Evolutionary conservation across 208 protist genomes (phyloP), one percentile per base, ranked within the genome.

Genomic region (Acanthamoeba quina): DNA sequence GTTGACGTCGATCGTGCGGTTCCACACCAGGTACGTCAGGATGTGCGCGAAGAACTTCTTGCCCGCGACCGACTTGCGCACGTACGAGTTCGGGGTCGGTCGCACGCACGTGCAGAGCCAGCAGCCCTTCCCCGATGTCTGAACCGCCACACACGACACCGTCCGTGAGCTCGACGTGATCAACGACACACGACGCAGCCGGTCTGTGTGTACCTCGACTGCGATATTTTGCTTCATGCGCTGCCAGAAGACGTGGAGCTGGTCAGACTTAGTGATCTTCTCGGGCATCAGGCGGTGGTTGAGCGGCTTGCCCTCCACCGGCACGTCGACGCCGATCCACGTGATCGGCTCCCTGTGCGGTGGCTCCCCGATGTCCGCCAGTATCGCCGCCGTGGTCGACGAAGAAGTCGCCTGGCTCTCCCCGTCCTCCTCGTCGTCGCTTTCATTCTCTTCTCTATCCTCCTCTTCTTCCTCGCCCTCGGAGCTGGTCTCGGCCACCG

Each of bases 1-100:
- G 68, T 24, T 76, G 68, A 76, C 15, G 34, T 76, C 68, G 68
- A 76, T 76, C 68, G 68, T 76, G 31, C 68, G 68, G 68, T 76
- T 76, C 68, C 68, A 76, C 37, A 76, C 68, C 7, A 76, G n/a
- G 37, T 76, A 76, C 15, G 68, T 26, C 2, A 76, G 34, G 15
- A 24, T 24, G 68, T 76, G 68, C 68, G 68, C 68, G 21, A 76
- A 76, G 37, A 76, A 76, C 37, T 76, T 76, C 31, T 76, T 37
- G 68, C 68, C 37, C 11, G n/a, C 68, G 31, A 76, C 19, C 68
- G 68, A 76, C 68, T 76, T 76, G 68, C 68, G 68, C 34, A 76
- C 37, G 37, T 76, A 76, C 31, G 68, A 34, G 37, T 76, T 76
- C 10, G 68, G 34, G n/a, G 68, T 47, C 68, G 68, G 68, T 29